A percentile compares a stretch with the other conserved stretches of the same genome.
Conservation (phyloP, 169 alveolate species). For the Plasmodium yoelii region DNA sequence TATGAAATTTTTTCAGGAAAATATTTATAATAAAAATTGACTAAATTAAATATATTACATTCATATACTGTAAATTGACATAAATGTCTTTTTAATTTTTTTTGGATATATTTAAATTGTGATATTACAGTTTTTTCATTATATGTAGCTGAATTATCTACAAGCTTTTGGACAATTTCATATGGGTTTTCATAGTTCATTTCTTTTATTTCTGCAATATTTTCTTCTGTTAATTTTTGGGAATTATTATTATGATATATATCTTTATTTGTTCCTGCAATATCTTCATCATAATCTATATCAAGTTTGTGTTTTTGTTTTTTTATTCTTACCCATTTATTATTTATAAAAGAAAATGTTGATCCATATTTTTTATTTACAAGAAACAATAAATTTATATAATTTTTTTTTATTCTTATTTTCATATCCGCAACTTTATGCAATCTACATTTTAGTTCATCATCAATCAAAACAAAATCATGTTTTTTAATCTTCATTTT, state of each 20-base stretch:
- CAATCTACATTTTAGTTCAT: conserved; percentile 39
- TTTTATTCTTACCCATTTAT: conserved; percentile 56
- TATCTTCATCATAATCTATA: conserved; percentile 30
- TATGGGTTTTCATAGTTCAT: conserved; percentile 35
- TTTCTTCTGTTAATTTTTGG: conserved; percentile 55
- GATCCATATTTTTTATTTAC: conserved; percentile 72
- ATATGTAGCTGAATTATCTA: conserved; percentile 38
- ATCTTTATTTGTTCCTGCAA: conserved; percentile 55
- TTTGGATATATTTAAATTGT: conserved; percentile 47
- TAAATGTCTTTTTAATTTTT: conserved; percentile 61
- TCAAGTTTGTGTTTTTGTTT: conserved; percentile 31
- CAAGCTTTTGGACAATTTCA: conserved; percentile 46
- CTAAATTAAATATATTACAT: conserved; percentile 28
- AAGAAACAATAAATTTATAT: conserved; percentile 32
- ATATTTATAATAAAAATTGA: conserved; percentile 47
- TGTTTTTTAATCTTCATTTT: conserved; percentile 54
- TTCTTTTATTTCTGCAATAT: conserved; percentile 47
- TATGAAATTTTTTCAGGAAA: conserved; percentile 55
- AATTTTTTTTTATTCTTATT: conserved; percentile 49
- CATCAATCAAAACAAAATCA: conserved; percentile 64
- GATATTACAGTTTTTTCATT: conserved; percentile 63
- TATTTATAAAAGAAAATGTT: conserved; percentile 42
- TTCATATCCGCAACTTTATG: conserved; percentile 64
- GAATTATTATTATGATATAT: conserved; percentile 43
- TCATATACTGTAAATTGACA: conserved; percentile 72